Evolutionary conservation across 768 basidiomycete genomes (phyloP).

Genomic region (Stropharia rugosoannulata): DNA sequence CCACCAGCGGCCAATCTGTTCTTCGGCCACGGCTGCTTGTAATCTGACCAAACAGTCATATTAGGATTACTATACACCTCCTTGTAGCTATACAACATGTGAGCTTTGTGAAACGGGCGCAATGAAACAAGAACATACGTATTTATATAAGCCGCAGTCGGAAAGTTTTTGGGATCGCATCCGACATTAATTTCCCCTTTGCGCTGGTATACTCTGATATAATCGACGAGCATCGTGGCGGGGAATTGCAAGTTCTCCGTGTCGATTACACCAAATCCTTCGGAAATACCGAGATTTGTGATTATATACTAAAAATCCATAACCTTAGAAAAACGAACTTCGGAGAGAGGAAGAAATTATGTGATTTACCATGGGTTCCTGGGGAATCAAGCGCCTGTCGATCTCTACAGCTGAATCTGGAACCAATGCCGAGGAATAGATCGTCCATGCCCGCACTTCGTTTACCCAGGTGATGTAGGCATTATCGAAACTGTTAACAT

Average conservation of each 20-base stretch:
- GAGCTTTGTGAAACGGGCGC: constrained; percentile 4
- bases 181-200: constrained; percentile 48
- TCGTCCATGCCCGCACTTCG: constrained; percentile 56
- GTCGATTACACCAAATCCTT: constrained; percentile 64
- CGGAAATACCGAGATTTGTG: constrained; percentile 64
- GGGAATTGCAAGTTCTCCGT: constrained; percentile 49
- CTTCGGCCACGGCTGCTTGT: constrained; percentile 53
- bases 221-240: constrained; percentile 67
- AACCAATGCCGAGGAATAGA: constrained; percentile 47
- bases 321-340: constrained; percentile 23
- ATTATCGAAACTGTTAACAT: constrained; percentile 41
- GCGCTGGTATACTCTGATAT: constrained; percentile 69
- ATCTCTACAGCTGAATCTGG: constrained; percentile 51
- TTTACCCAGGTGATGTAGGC: constrained; percentile 73
- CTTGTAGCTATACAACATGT: constrained; percentile 40
- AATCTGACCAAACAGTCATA: constrained; percentile 43
- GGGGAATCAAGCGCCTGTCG: constrained; percentile 49
- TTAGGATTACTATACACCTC: constrained; percentile 68
- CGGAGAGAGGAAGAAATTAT: neutral
- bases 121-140: constrained; percentile 33
- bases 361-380: constrained; percentile 63
- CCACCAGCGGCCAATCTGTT: constrained; percentile 31
- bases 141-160: constrained; percentile 73
- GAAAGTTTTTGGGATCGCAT: constrained; percentile 65
- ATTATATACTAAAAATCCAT: constrained; percentile 52